phyloP scores from a whole-genome alignment of 345 rosid genomes.

The Abelmoschus esculentus region DNA sequence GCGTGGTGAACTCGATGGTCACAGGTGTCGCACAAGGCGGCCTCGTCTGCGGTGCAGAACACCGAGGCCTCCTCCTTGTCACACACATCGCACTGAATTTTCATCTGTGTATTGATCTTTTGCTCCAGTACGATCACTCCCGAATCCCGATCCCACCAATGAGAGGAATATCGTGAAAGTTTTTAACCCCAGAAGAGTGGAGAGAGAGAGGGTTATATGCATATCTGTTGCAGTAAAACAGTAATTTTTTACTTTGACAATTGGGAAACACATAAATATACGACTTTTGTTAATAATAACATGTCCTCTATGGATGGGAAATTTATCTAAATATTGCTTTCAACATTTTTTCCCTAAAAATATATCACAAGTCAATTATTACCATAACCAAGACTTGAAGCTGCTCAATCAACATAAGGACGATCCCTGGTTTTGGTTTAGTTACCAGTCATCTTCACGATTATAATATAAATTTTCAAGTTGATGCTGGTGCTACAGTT shows the following conservation, averaged over 20 bases:
- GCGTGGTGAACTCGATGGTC: constrained; percentile 83
- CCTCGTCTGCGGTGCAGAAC: constrained; percentile 20
- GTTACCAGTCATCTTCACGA: constrained; percentile 1
- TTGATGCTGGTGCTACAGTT: background rate
- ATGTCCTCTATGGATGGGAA: too few species aligned
- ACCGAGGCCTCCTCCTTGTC: constrained; percentile 12
- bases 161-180: too few species aligned
- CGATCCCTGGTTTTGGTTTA: background rate
- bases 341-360: too few species aligned
- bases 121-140: background rate
- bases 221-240: too few species aligned
- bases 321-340: too few species aligned
- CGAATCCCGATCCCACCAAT: too few species aligned
- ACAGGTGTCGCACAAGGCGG: constrained; percentile 8
- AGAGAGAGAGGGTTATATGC: too few species aligned
- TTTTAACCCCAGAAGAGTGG: too few species aligned
- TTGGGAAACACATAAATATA: too few species aligned
- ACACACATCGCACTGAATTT: constrained; percentile 19
- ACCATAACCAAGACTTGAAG: background rate
- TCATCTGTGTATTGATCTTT: constrained; percentile 5
- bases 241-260: too few species aligned
- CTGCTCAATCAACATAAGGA: background rate
- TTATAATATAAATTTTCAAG: background rate
- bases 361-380: too few species aligned
- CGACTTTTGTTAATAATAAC: too few species aligned